Evolutionary conservation across 768 basidiomycete species (phyloP), one percentile per base, ranked within the genome.

Genomic region (Panaeolus papilionaceus): DNA sequence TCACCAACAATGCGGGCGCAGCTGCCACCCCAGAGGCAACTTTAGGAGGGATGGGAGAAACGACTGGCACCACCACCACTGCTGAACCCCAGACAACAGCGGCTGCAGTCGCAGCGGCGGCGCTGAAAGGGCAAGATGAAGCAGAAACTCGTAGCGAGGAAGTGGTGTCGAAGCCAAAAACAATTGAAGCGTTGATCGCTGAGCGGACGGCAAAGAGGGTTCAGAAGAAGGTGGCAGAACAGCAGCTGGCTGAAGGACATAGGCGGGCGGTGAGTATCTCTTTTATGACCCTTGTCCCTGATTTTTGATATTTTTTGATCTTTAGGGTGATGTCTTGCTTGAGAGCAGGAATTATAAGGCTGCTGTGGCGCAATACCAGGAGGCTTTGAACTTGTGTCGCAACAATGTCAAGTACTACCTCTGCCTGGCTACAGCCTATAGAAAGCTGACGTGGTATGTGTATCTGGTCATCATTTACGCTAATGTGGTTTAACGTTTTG

Each of bases 291-390:
- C 23, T 49, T 38, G 14, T 38, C 20, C 4, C 7, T 64, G 26
- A 8, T 3, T 18, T 7, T 44, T 66, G 28, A 62, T 37, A 18
- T 18, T 5, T 38, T 20, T 12, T 63, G 20, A 4, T 42, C 33
- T n/a, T 42, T 26, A 83, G 82, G 82, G 78, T 40, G 79, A 82
- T 63, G 72, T 72, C n/a, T 64, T 79, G 9, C 73, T 76, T 38
- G 71, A 75, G 23, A 70, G 72, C 8, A 73, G 71, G 10, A 76
- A 81, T 28, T 80, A 76, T 69, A 73, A 75, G 51, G 77, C 75
- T 38, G 79, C 81, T 14, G 75, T 73, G 23, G 68, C 73, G 11
- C 74, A 75, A 8, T 83, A 81, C 68, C 67, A 78, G 4, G 76
- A 81, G 63, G 81, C 81, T 38, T 76, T 79, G 26, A 71, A 72